Percentiles rank a stretch among this genome's conserved stretches.
These are phyloP conservation scores for Salvia splendens DNA, from an alignment of 257 asterid genomes.

Conservation along the genomic window DNA sequence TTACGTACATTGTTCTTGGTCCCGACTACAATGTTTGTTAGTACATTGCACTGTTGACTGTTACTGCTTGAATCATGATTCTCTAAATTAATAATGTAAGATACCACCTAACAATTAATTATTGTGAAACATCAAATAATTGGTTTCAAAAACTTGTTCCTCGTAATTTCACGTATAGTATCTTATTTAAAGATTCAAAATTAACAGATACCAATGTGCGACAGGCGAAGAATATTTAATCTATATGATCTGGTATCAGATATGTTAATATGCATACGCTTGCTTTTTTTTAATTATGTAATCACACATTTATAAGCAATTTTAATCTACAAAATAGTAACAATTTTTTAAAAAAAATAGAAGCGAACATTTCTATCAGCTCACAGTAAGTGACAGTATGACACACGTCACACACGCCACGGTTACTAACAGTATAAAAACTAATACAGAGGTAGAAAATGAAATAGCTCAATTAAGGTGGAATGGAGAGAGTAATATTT, in stretches of 20 bases:
- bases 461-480: no score
- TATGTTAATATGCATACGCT: not conserved
- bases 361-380: no score
- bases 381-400: no score
- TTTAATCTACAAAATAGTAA: no score
- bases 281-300: not conserved
- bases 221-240: not conserved
- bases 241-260: constrained; percentile 6
- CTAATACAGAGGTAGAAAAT: no score
- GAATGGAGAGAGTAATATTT: no score
- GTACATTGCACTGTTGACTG: constrained; percentile 36
- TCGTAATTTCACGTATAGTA: constrained; percentile 51
- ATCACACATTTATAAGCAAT: no score
- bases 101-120: constrained; percentile 21
- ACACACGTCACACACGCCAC: no score
- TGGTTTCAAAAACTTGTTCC: constrained; percentile 48
- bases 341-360: no score
- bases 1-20: constrained; percentile 58
- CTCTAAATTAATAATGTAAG: constrained; percentile 12
- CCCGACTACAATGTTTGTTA: constrained; percentile 33
- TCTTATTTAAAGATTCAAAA: constrained; percentile 27
- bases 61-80: constrained; percentile 26
- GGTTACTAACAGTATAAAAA: no score
- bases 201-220: constrained; percentile 26
- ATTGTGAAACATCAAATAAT: constrained; percentile 31